phyloP scores from a whole-genome alignment of 106 monocot species.

The Platanthera guangdongensis region DNA sequence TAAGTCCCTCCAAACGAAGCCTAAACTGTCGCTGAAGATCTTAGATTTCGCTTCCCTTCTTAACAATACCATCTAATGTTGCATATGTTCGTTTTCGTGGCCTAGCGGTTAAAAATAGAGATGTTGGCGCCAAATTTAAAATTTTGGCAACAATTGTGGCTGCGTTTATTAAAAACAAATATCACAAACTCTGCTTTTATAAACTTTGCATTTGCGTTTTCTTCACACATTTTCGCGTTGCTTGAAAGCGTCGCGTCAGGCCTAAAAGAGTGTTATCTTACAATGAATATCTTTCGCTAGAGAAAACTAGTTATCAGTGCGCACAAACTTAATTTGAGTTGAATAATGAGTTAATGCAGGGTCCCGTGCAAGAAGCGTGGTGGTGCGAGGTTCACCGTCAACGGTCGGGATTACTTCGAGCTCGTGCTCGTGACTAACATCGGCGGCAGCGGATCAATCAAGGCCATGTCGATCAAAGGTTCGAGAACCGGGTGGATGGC shows the following conservation, averaged over 20 bases:
- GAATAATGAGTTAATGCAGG: slow-evolving; percentile 11
- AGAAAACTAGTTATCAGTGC: background rate
- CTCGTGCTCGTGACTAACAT: slow-evolving; percentile 45
- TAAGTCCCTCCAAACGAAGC: too few relatives aligned
- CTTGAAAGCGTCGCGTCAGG: too few relatives aligned
- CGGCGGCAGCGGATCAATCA: slow-evolving; percentile 32
- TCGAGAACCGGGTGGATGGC: slow-evolving; percentile 27
- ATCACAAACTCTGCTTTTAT: background rate
- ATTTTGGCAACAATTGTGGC: too few relatives aligned
- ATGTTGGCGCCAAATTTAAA: too few relatives aligned
- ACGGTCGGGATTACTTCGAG: slow-evolving; percentile 46
- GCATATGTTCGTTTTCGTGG: too few relatives aligned
- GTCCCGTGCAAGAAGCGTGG: slow-evolving; percentile 47
- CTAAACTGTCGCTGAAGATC: too few relatives aligned
- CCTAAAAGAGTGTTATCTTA: background rate
- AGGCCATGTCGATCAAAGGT: slow-evolving; percentile 37
- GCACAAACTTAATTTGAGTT: background rate
- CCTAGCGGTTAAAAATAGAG: too few relatives aligned
- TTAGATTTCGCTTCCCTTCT: too few relatives aligned
- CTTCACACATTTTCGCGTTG: background rate
- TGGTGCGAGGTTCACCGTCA: slow-evolving; percentile 42
- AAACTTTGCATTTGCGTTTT: background rate
- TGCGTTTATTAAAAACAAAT: background rate
- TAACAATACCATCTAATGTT: too few relatives aligned
- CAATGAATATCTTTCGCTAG: too few relatives aligned